These are phyloP conservation scores for Talaromyces sp. DNA, from an alignment of 2,329 filamentous ascomycete genomes.

Conservation along the genomic window DNA sequence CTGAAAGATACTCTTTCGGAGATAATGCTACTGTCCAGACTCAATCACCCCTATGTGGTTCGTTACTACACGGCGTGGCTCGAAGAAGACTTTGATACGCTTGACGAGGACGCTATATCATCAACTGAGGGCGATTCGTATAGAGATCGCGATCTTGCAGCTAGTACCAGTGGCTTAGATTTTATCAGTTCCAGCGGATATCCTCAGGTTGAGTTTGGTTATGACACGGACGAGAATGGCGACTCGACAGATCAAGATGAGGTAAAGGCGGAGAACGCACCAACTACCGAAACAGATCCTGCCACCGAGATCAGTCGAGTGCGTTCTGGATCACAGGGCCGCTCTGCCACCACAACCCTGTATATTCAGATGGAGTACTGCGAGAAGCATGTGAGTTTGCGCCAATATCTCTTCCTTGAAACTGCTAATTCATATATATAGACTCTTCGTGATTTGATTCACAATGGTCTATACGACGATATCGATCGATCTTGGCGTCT, in stretches of 20 bases:
- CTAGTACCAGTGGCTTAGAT: slow-evolving; percentile 78
- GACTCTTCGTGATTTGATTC: slow-evolving; percentile 85
- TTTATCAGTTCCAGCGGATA: slow-evolving; percentile 86
- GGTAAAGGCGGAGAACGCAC: slow-evolving; percentile 17
- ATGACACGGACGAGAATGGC: slow-evolving; percentile 41
- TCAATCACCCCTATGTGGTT: slow-evolving; percentile 84
- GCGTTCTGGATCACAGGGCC: slow-evolving; percentile 44
- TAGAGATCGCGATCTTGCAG: slow-evolving; percentile 43
- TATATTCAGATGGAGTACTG: slow-evolving; percentile 99
- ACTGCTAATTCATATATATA: slow-evolving; percentile 23
- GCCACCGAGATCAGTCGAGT: slow-evolving; percentile 34
- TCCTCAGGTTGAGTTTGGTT: slow-evolving; percentile 72
- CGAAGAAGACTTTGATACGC: slow-evolving; percentile 55
- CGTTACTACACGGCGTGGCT: slow-evolving; percentile 96
- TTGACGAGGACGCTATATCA: slow-evolving; percentile 38
- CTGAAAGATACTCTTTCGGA: slow-evolving; percentile 66
- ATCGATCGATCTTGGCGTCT: slow-evolving; percentile 80
- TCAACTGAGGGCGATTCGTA: slow-evolving; percentile 52
- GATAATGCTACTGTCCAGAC: slow-evolving; percentile 80
- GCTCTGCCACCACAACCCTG: slow-evolving; percentile 64
- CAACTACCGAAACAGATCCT: slow-evolving; percentile 19
- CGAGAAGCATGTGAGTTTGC: slow-evolving; percentile 65
- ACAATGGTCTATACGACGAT: slow-evolving; percentile 66
- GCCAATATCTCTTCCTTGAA: neutral
- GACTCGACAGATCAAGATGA: slow-evolving; percentile 29